Conservation (phyloP, 192 early-diverging fungal genomes). For the Diversispora eburnea region DNA sequence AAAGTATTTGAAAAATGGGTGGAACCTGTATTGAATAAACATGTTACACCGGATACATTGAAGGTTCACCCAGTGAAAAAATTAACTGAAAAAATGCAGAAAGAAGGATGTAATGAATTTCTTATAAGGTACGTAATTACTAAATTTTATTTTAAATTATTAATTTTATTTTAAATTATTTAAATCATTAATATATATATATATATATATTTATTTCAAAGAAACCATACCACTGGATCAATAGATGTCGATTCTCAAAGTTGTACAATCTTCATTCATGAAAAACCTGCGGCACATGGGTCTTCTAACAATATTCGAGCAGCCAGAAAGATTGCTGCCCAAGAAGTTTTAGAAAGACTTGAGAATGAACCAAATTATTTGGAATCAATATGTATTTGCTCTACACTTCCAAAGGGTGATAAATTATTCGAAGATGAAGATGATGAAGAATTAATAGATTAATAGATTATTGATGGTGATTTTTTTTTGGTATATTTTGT, state of each 20-base stretch:
- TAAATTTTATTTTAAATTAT: background rate
- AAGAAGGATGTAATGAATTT: slow-evolving; percentile 40
- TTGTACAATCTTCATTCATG: slow-evolving; percentile 45
- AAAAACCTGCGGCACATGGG: slow-evolving; percentile 31
- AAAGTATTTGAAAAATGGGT: slow-evolving; percentile 36
- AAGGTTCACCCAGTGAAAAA: slow-evolving; percentile 45
- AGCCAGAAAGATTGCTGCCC: slow-evolving; percentile 42
- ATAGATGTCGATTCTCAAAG: slow-evolving; percentile 28
- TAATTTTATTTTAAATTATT: background rate
- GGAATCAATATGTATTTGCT: slow-evolving; percentile 36
- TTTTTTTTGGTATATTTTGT: background rate
- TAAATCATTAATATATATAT: slow-evolving; percentile 9
- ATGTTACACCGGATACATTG: slow-evolving; percentile 44
- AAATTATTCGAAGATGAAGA: slow-evolving; percentile 9
- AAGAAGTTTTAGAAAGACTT: slow-evolving; percentile 30
- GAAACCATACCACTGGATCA: slow-evolving; percentile 33
- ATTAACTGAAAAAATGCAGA: slow-evolving; percentile 39
- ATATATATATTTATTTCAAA: slow-evolving; percentile 12
- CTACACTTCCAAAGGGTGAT: slow-evolving; percentile 2
- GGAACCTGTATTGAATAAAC: slow-evolving; percentile 37
- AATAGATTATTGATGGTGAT: background rate
- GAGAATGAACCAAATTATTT: slow-evolving; percentile 32
- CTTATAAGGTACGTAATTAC: slow-evolving; percentile 33
- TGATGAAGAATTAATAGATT: slow-evolving; percentile 25
- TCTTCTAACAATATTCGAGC: slow-evolving; percentile 37